Conservation (phyloP, 768 basidiomycete species). For the Exidia glandulosa region DNA sequence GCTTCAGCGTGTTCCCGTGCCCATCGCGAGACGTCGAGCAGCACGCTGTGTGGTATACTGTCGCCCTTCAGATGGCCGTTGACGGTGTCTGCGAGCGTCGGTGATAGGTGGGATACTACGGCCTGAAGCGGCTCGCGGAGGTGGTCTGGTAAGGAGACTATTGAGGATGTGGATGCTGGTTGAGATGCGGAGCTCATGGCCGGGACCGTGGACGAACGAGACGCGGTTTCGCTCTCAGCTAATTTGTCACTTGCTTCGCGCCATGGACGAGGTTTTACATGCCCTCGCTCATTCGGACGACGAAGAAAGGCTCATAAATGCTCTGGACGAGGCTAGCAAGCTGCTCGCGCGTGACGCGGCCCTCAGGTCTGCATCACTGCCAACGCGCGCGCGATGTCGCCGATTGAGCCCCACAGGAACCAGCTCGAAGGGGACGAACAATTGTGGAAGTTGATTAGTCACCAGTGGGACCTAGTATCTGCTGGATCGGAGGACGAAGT, state of each 20-base stretch:
- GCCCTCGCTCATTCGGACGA: background rate
- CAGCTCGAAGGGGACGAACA: background rate
- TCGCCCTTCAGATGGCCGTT: conserved; percentile 25
- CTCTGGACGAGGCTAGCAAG: background rate
- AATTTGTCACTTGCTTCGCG: background rate
- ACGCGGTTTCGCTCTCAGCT: too few relatives aligned
- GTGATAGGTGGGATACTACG: conserved; percentile 37
- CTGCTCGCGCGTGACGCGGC: background rate
- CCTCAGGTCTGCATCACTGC: background rate
- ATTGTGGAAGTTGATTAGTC: background rate
- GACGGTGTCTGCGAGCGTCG: conserved; percentile 32
- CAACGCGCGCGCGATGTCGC: background rate
- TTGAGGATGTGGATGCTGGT: background rate
- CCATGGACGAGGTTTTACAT: background rate
- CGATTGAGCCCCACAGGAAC: background rate
- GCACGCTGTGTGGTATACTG: conserved; percentile 49
- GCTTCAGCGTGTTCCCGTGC: conserved; percentile 44
- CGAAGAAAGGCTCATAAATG: background rate
- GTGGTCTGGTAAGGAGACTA: conserved; percentile 51
- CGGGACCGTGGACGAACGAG: too few relatives aligned
- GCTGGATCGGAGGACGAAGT: conserved; percentile 15
- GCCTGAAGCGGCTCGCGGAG: conserved; percentile 37
- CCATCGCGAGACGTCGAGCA: conserved; percentile 58
- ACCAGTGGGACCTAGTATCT: conserved; percentile 36
- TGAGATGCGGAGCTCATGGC: background rate